Conservation (phyloP, 352 stramenopile species). For the Halophytophthora polymorphica region DNA sequence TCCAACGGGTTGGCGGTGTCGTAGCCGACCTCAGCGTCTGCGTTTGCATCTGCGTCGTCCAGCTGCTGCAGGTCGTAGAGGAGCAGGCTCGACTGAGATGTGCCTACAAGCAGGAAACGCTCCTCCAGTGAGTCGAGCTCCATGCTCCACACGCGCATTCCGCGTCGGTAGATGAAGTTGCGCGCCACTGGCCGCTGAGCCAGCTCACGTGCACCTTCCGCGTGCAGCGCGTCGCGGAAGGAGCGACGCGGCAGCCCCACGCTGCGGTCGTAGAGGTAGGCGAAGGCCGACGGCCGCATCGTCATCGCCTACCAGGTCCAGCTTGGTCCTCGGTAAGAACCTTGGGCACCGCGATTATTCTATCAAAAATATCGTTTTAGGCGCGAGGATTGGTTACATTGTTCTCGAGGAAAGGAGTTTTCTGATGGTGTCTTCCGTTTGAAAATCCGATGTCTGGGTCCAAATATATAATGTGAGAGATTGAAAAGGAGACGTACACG, state of each 20-base stretch:
- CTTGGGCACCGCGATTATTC: too few relatives aligned
- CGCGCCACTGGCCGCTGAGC: slow-evolving; percentile 15
- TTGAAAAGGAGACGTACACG: too few relatives aligned
- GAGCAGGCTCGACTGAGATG: slow-evolving; percentile 51
- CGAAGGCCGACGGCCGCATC: slow-evolving; percentile 29
- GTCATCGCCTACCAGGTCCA: too few relatives aligned
- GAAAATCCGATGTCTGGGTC: too few relatives aligned
- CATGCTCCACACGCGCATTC: slow-evolving; percentile 62
- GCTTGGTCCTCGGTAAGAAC: too few relatives aligned
- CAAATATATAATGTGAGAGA: too few relatives aligned
- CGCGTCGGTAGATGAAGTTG: slow-evolving; percentile 63
- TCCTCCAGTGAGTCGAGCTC: slow-evolving; percentile 57
- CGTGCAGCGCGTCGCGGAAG: slow-evolving; percentile 43
- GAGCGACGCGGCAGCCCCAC: slow-evolving; percentile 35
- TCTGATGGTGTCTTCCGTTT: too few relatives aligned
- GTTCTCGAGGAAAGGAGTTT: too few relatives aligned
- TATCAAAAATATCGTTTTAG: too few relatives aligned
- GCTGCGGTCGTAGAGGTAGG: slow-evolving; percentile 52
- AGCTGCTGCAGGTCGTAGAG: slow-evolving; percentile 60
- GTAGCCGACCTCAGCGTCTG: slow-evolving; percentile 14
- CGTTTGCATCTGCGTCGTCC: slow-evolving; percentile 23
- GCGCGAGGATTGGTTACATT: too few relatives aligned
- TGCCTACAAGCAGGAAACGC: slow-evolving; percentile 56
- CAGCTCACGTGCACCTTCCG: slow-evolving; percentile 22
- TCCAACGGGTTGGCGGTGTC: slow-evolving; percentile 33